These are phyloP conservation scores for Aphanoascus verrucosus DNA, from an alignment of 2,329 filamentous ascomycete genomes.

Conservation along the genomic window DNA sequence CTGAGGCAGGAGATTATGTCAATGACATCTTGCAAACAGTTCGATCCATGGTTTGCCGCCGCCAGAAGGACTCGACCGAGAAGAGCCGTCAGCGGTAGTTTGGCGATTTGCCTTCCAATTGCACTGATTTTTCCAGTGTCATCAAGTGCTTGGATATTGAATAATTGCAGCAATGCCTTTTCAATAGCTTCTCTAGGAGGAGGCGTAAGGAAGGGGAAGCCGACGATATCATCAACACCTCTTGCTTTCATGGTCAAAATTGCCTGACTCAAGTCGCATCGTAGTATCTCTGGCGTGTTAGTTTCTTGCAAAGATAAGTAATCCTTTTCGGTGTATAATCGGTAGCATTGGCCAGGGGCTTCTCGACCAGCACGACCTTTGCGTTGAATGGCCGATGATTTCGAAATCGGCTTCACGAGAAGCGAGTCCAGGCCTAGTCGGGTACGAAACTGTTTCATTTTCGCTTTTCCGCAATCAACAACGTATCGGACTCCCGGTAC, in stretches of 20 bases:
- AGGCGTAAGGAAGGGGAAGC: constrained; percentile 75
- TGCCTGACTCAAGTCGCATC: constrained; percentile 77
- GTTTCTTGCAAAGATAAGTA: constrained; percentile 60
- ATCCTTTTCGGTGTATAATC: constrained; percentile 72
- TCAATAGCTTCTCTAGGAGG: constrained; percentile 69
- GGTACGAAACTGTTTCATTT: constrained; percentile 82
- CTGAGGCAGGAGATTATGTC: constrained; percentile 65
- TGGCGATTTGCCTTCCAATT: constrained; percentile 64
- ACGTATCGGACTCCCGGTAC: constrained; percentile 88
- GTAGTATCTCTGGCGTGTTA: constrained; percentile 77
- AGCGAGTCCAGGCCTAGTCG: constrained; percentile 81
- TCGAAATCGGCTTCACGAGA: constrained; percentile 79
- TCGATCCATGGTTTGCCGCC: constrained; percentile 56
- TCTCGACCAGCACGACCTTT: constrained; percentile 89
- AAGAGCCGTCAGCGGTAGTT: constrained; percentile 69
- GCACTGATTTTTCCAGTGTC: constrained; percentile 63
- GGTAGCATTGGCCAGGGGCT: constrained; percentile 76
- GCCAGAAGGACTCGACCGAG: constrained; percentile 75
- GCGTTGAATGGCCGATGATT: constrained; percentile 84
- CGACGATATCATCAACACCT: constrained; percentile 67
- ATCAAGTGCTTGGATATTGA: constrained; percentile 64
- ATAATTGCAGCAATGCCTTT: constrained; percentile 69
- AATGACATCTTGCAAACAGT: constrained; percentile 71
- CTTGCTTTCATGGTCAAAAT: constrained; percentile 89
- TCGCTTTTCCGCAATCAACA: constrained; percentile 85